Evolutionary conservation across 257 asterid genomes (phyloP).

Genomic region (Verbena officinalis): DNA sequence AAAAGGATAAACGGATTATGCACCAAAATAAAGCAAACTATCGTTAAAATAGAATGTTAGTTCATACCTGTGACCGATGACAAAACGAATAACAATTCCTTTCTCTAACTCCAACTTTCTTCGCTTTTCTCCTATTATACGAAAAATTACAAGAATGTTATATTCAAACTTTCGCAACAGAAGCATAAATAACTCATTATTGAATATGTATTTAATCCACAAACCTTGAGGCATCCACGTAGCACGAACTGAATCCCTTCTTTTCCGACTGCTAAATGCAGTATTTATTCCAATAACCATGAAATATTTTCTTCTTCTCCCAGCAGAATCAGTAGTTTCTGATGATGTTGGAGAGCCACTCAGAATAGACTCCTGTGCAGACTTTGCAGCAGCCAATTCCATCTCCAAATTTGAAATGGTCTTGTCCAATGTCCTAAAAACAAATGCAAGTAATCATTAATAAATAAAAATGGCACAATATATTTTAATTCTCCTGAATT

Average conservation of each 20-base stretch:
- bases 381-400: constrained; percentile 87
- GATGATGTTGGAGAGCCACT: constrained; percentile 77
- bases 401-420: constrained; percentile 77
- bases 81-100: constrained; percentile 81
- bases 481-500: not conserved
- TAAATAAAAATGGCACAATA: not conserved
- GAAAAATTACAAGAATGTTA: constrained; percentile 10
- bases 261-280: constrained; percentile 89
- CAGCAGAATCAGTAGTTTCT: constrained; percentile 43
- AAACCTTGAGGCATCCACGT: constrained; percentile 99
- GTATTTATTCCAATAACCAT: constrained; percentile 87
- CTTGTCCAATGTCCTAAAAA: constrained; percentile 67
- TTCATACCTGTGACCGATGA: constrained; percentile 80
- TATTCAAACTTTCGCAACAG: constrained; percentile 23
- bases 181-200: constrained; percentile 2
- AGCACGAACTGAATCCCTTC: constrained; percentile 87
- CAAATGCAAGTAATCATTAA: constrained; percentile 6
- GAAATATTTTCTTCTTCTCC: constrained; percentile 62
- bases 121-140: constrained; percentile 62
- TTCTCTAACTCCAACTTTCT: constrained; percentile 69
- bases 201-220: not conserved
- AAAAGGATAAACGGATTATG: not conserved
- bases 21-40: no score
- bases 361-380: constrained; percentile 71
- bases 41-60: not conserved